phyloP scores from a whole-genome alignment of 2,329 filamentous ascomycete genomes.

The Colletotrichum paranaense region DNA sequence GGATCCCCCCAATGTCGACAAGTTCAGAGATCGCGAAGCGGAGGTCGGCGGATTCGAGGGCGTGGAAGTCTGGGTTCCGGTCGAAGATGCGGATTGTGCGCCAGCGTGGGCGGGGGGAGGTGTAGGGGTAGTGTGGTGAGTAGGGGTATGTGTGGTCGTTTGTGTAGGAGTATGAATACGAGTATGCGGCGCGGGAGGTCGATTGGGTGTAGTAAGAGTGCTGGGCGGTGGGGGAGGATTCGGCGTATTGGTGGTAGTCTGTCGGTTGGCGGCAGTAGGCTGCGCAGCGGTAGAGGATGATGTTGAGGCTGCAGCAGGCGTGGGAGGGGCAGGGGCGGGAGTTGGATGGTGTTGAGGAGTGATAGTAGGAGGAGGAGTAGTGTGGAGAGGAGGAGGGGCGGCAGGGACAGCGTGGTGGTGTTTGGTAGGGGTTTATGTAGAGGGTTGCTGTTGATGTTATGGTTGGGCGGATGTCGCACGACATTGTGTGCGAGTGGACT shows the following conservation, averaged over 20 bases:
- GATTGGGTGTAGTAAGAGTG: neutral
- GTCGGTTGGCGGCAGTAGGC: conserved; percentile 3
- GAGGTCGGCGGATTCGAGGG: conserved; percentile 10
- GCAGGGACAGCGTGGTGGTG: conserved; percentile 39
- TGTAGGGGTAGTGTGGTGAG: neutral
- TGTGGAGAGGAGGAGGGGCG: neutral
- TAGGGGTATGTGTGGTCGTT: conserved; percentile 33
- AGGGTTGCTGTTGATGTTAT: conserved; percentile 39
- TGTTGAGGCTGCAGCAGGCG: conserved; percentile 41
- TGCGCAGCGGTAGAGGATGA: conserved; percentile 36
- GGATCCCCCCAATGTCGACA: conserved; percentile 24
- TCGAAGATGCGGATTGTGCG: conserved; percentile 26
- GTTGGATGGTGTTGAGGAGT: conserved; percentile 35
- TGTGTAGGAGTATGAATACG: conserved; percentile 19
- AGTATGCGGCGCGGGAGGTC: conserved; percentile 37
- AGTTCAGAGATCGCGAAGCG: conserved; percentile 17
- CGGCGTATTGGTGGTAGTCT: conserved; percentile 24
- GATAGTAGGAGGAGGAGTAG: neutral
- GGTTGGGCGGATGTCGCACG: conserved; percentile 44
- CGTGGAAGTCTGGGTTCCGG: conserved; percentile 12
- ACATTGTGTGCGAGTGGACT: conserved; percentile 41
- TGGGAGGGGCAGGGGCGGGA: conserved; percentile 40
- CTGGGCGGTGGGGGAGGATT: neutral
- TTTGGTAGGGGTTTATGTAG: conserved; percentile 41
- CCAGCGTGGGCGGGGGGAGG: neutral